These are phyloP conservation scores for Arctostaphylos glauca DNA, from an alignment of 148 eudicot species.

Conservation along the genomic window DNA sequence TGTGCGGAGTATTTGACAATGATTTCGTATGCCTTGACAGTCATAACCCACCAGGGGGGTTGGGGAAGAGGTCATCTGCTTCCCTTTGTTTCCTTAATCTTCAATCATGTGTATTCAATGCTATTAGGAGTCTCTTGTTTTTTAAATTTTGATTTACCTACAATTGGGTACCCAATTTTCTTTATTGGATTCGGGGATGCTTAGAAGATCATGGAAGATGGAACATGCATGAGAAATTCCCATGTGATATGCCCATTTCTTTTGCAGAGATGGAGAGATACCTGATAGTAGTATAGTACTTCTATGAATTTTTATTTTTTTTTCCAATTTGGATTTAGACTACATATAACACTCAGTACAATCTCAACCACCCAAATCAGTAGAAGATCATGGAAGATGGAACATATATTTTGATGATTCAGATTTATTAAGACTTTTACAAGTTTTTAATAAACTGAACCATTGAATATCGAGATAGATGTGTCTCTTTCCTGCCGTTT, in stretches of 20 bases:
- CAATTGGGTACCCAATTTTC: neutral
- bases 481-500: too few relatives aligned
- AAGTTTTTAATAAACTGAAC: too few relatives aligned
- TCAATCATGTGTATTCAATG: slow-evolving; percentile 4
- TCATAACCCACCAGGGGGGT: slow-evolving; percentile 4
- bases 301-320: too few relatives aligned
- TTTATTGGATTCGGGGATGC: slow-evolving; percentile 15
- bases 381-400: too few relatives aligned
- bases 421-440: too few relatives aligned
- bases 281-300: too few relatives aligned
- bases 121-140: neutral
- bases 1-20: neutral
- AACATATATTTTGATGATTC: too few relatives aligned
- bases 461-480: too few relatives aligned
- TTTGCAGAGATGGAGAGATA: neutral
- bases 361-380: too few relatives aligned
- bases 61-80: neutral
- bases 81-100: neutral
- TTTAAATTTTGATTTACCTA: neutral
- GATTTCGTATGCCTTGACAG: neutral
- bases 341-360: too few relatives aligned
- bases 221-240: neutral
- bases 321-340: too few relatives aligned
- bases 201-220: slow-evolving; percentile 17
- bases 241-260: slow-evolving; percentile 9